These are phyloP conservation scores for Durotheca rogersii DNA, from an alignment of 495 filamentous ascomycete genomes.

Conservation along the genomic window DNA sequence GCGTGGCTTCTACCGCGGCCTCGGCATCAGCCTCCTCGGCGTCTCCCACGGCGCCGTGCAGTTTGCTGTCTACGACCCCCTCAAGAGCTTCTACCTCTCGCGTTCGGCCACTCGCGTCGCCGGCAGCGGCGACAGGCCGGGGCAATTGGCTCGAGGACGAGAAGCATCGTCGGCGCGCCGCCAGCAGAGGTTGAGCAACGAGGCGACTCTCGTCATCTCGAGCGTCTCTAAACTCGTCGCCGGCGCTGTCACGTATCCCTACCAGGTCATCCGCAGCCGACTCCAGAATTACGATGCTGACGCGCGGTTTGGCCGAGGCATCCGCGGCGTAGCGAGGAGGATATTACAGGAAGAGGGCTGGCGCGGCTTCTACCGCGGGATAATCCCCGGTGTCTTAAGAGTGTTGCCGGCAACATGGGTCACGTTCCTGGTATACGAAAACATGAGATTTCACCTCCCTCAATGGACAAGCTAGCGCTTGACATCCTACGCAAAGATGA, in stretches of 20 bases:
- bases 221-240: slow-evolving; percentile 85
- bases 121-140: too few relatives aligned
- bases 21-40: slow-evolving; percentile 82
- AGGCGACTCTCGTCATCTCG: slow-evolving; percentile 75
- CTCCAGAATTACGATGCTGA: slow-evolving; percentile 85
- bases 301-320: slow-evolving; percentile 63
- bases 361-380: slow-evolving; percentile 87
- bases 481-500: too few relatives aligned
- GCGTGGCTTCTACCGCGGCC: slow-evolving; percentile 77
- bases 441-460: slow-evolving; percentile 71
- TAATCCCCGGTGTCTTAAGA: slow-evolving; percentile 81
- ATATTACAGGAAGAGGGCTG: slow-evolving; percentile 78
- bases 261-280: slow-evolving; percentile 84
- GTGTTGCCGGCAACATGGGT: slow-evolving; percentile 95
- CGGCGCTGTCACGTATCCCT: slow-evolving; percentile 84
- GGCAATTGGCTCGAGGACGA: too few relatives aligned
- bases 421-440: slow-evolving; percentile 98
- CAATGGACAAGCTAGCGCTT: slow-evolving; percentile 30
- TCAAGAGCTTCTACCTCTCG: slow-evolving; percentile 60
- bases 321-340: slow-evolving; percentile 67
- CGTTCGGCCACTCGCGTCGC: too few relatives aligned
- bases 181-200: slow-evolving; percentile 63
- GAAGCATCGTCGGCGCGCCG: too few relatives aligned
- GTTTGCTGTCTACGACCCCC: slow-evolving; percentile 90
- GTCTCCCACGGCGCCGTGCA: slow-evolving; percentile 93